Base-by-base conservation (phyloP, 1,284 basidiomycete genomes). In the Crucibulum cyathiforme region DNA sequence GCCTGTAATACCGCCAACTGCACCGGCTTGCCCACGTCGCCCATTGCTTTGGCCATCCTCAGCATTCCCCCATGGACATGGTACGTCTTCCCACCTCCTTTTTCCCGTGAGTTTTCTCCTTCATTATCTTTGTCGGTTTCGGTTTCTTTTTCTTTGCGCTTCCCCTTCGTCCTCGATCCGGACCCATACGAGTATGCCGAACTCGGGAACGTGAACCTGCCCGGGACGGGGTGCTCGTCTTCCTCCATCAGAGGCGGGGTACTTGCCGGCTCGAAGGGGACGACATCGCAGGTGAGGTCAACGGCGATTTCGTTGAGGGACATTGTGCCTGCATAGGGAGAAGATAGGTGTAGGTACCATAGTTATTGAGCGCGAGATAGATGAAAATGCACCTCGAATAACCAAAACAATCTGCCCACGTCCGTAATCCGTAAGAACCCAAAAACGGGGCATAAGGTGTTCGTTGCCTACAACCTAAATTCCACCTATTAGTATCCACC, bases 301-400 rank as follows among this genome's bases (percentile, higher is more conserved):
- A 90, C 90, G n/a, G 91, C 91, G 12, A 93, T 83, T 72, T 93
- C 91, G 65, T 93, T 93, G 41, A 93, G 77, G 9, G 89, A 90
- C 89, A 93, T 90, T 2, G 91, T 93, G n/a, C 90, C 86, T 24
- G 24, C 24, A 24, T 86, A 46, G 24, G 24, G 24, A 24, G 24
- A 24, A 24, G 24, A 24, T 24, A 24, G 24, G 24, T 24, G 24
- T 24, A 24, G 24, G 24, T n/a, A 24, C 4, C 2, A 24, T 24
- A 24, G 2, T 24, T 24, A 24, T 24, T 24, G 24, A 24, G 24
- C 24, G 24, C 24, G 24, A 24, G 24, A 4, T 24, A 24, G 24
- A 24, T 24, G 24, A 24, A 24, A 24, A 24, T 4, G 24, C 24
- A 24, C 24, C 90, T 71, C 90, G 80, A 45, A 93, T 78, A 39